Evolutionary conservation across 2,329 filamentous ascomycete species (phyloP), one percentile per base, ranked within the genome.

Genomic region (Corniculantispora saksenae): DNA sequence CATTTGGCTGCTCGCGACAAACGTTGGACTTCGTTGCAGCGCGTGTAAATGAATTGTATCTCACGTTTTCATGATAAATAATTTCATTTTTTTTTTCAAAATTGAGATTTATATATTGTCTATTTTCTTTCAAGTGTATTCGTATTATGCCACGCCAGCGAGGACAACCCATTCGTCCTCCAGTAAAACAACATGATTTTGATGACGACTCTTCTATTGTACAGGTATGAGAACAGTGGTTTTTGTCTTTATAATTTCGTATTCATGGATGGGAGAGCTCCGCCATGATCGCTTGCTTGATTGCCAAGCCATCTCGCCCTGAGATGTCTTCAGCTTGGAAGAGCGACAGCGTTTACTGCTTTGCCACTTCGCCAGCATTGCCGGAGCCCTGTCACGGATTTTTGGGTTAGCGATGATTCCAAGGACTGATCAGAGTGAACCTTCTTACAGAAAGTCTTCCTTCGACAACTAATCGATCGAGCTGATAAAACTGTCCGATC

Each of bases 401-500:
- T 63, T 45, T 29, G 59, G 40, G 61, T 74, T 27, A 74, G 63
- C n/a, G 4, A 10, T 2, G 9, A 13, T 47, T 27, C 21, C 8
- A 2, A 17, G 2, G 3, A 3, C 17, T 55, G 2, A 27, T 10
- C 29, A n/a, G 21, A 10, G 29, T 15, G 5, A 38, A 69, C 50
- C n/a, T 61, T 80, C 86, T 69, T 84, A 92, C 90, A 72, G 90
- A 88, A 77, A 92, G 90, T 66, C 92, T 90, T 21, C 91, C 91
- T 79, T 99, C 95, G 0, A 99, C 92, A 17, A 99, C 95, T 78
- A 99, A 85, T 74, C 89, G 86, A 75, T 98, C 94, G 68, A 96
- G 79, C 80, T 97, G 91, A 81, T 92, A 98, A 80, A 98, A 98
- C 76, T 97, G 92, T 76, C 93, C 96, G 74, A 99, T 88, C 59